Conservation (phyloP, 345 rosid genomes). For the Eucalyptus sp. region DNA sequence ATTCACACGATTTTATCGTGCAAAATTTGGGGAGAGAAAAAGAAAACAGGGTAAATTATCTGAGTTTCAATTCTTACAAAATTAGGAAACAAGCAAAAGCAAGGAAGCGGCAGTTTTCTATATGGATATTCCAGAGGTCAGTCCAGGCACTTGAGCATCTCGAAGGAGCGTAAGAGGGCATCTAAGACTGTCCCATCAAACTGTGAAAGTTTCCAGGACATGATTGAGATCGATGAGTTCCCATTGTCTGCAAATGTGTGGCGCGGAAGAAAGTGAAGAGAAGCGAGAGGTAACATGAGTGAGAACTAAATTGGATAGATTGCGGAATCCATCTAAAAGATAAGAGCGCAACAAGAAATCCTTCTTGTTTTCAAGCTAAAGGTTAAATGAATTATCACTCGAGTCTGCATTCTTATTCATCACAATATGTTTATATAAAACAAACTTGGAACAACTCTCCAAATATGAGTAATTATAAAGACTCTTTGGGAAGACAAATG, state of each 20-base stretch:
- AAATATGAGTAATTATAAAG: no score
- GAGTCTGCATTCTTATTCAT: no score
- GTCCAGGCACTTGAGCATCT: not conserved
- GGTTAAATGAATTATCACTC: no score
- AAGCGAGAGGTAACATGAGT: no score
- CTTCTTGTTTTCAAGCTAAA: no score
- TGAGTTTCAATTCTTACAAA: not conserved
- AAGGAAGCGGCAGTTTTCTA: not conserved
- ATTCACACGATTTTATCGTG: constrained; percentile 66
- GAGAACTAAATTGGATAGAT: no score
- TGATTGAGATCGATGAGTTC: not conserved
- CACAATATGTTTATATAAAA: no score
- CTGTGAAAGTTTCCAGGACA: not conserved
- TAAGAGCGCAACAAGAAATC: no score
- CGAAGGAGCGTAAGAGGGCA: not conserved
- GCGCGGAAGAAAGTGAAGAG: no score
- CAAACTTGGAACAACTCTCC: no score
- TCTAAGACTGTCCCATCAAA: not conserved
- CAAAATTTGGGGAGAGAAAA: constrained; percentile 37
- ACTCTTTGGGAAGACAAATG: no score
- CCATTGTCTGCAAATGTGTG: not conserved
- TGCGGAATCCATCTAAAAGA: no score
- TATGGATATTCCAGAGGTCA: not conserved
- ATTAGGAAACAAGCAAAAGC: not conserved
- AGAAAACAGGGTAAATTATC: not conserved